A percentile compares a stretch with the other conserved stretches of the same genome.
phyloP scores from a whole-genome alignment of 805 yeast species.

The Blastobotrys americana region DNA sequence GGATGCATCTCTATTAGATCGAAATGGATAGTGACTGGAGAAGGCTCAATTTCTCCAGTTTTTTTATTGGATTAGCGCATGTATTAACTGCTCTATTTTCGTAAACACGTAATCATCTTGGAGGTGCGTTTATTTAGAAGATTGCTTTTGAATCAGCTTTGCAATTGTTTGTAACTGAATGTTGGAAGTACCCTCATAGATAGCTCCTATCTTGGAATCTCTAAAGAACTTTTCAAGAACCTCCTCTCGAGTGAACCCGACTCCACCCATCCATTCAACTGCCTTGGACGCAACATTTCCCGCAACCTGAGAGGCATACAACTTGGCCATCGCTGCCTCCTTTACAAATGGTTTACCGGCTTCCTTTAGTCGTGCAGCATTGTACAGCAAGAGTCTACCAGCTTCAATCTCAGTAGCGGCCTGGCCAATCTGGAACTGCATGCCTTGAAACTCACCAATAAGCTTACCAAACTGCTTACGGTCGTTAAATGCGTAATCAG shows the following conservation, averaged over 20 bases:
- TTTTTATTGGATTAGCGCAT: no score
- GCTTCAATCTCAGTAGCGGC: conserved; percentile 40
- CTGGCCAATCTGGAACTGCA: conserved; percentile 41
- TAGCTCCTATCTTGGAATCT: conserved; percentile 40
- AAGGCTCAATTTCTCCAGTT: no score
- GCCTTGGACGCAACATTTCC: conserved; percentile 36
- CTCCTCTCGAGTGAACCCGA: conserved; percentile 40
- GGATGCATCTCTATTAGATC: no score
- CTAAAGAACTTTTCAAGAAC: conserved; percentile 37
- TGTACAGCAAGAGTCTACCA: conserved; percentile 35
- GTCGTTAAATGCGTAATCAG: conserved; percentile 33
- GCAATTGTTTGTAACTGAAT: conserved; percentile 40
- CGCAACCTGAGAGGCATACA: conserved; percentile 36
- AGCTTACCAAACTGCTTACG: conserved; percentile 38
- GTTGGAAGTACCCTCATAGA: conserved; percentile 40
- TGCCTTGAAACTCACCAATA: conserved; percentile 40
- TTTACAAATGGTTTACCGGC: conserved; percentile 34
- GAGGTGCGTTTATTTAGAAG: conserved; percentile 11
- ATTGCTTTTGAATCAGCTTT: conserved; percentile 32
- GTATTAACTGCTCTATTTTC: no score
- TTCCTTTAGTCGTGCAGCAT: conserved; percentile 41
- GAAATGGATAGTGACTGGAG: no score
- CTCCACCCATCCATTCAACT: conserved; percentile 44
- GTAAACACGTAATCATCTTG: no score
- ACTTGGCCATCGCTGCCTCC: conserved; percentile 42